These are phyloP conservation scores for Fusarium sp. DNA, from an alignment of 2,329 filamentous ascomycete species.

Conservation along the genomic window DNA sequence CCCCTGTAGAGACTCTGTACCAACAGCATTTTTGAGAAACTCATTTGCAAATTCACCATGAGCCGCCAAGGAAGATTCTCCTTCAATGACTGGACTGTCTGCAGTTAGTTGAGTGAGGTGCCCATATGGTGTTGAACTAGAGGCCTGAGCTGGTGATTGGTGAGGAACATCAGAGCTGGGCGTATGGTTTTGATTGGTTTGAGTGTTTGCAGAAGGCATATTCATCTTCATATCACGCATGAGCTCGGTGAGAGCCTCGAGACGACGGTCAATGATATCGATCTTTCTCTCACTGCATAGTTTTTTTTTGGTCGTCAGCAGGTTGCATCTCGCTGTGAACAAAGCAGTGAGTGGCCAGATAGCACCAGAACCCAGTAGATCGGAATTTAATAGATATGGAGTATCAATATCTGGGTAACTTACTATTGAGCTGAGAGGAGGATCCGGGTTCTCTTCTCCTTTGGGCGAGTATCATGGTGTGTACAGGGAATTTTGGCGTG, in stretches of 20 bases:
- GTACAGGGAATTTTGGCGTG: slow-evolving; percentile 55
- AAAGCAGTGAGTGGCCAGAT: neutral
- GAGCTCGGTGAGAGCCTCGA: slow-evolving; percentile 51
- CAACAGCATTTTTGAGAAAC: slow-evolving; percentile 56
- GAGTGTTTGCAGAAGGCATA: slow-evolving; percentile 29
- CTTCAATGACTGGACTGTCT: slow-evolving; percentile 55
- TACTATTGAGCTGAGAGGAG: slow-evolving; percentile 55
- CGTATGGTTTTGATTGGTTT: slow-evolving; percentile 25
- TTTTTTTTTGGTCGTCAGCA: neutral
- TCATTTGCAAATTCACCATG: slow-evolving; percentile 62
- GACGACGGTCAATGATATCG: slow-evolving; percentile 53
- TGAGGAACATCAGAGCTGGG: slow-evolving; percentile 27
- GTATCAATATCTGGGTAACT: slow-evolving; percentile 22
- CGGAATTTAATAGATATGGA: neutral
- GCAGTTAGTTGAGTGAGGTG: slow-evolving; percentile 34
- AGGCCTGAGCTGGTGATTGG: slow-evolving; percentile 25
- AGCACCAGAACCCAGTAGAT: neutral
- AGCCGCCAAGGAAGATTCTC: slow-evolving; percentile 60
- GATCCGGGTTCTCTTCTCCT: slow-evolving; percentile 54
- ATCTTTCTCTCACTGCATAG: slow-evolving; percentile 54
- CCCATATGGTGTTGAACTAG: slow-evolving; percentile 36
- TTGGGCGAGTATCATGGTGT: slow-evolving; percentile 50
- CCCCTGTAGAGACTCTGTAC: slow-evolving; percentile 45
- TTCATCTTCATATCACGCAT: slow-evolving; percentile 51
- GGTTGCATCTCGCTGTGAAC: neutral